Conservation (phyloP, 2,329 filamentous ascomycete genomes). For the Zymoseptoria crescenta region DNA sequence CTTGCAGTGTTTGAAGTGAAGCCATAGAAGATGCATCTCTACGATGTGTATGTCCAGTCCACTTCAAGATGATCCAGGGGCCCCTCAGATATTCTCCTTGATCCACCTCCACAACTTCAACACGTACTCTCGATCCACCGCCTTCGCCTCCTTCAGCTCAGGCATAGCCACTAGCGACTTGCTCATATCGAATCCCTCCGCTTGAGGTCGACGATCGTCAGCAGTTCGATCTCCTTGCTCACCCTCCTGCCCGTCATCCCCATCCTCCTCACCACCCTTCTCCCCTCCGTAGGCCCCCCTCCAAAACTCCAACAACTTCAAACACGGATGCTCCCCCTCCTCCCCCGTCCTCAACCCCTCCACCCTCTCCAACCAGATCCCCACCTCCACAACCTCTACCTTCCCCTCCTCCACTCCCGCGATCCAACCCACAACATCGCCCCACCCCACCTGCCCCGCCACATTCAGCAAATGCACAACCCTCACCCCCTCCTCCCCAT, state of each 20-base stretch:
- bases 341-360: constrained; percentile 20
- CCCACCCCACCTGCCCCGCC: constrained; percentile 38
- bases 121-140: constrained; percentile 39
- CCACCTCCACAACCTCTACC: constrained; percentile 32
- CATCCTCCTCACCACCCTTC: too few species aligned
- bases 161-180: constrained; percentile 22
- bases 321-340: constrained; percentile 35
- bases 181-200: neutral
- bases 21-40: too few species aligned
- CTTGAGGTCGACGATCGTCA: neutral
- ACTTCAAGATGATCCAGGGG: too few species aligned
- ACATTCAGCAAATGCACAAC: constrained; percentile 47
- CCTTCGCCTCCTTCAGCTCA: constrained; percentile 31
- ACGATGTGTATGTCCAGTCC: too few species aligned
- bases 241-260: neutral
- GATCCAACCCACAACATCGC: constrained; percentile 41
- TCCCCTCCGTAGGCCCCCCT: constrained; percentile 33
- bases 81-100: constrained; percentile 21
- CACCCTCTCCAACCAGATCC: constrained; percentile 39
- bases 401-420: constrained; percentile 27
- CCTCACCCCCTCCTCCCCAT: constrained; percentile 13
- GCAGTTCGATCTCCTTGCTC: constrained; percentile 3
- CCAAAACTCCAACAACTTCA: constrained; percentile 46
- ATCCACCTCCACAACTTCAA: constrained; percentile 39
- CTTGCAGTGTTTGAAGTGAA: too few species aligned